Conservation (phyloP, 2,329 filamentous ascomycete species). For the Aspergillus hiratsukae region DNA sequence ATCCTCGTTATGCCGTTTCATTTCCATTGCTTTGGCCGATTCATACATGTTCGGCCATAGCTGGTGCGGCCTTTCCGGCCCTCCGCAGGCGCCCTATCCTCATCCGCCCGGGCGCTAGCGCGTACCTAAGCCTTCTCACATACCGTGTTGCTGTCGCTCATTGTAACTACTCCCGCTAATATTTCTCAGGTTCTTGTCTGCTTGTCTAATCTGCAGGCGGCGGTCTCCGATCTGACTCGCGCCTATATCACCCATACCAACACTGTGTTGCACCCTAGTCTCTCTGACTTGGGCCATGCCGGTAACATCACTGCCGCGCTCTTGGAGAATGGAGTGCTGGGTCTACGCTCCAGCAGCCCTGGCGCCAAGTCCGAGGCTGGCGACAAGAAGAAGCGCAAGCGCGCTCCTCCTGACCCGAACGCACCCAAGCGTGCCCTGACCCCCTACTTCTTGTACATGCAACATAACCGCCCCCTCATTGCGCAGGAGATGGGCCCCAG, state of each 20-base stretch:
- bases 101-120: neutral
- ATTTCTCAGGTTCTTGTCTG: constrained; percentile 64
- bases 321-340: constrained; percentile 42
- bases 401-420: constrained; percentile 81
- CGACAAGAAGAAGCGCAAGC: constrained; percentile 85
- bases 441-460: constrained; percentile 92
- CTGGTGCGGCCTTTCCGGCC: neutral
- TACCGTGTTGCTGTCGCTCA: neutral
- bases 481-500: constrained; percentile 70
- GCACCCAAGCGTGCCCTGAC: constrained; percentile 91
- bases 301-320: constrained; percentile 39
- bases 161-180: constrained; percentile 21
- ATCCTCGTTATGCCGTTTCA: neutral
- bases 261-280: constrained; percentile 65
- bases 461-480: constrained; percentile 78
- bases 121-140: neutral
- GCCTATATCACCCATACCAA: constrained; percentile 89
- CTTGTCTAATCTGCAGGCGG: constrained; percentile 71
- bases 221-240: constrained; percentile 72
- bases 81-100: neutral
- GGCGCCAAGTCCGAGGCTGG: constrained; percentile 45
- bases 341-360: constrained; percentile 33
- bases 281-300: constrained; percentile 47
- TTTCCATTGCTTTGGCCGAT: neutral
- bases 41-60: neutral